Evolutionary conservation across 495 filamentous ascomycete species (phyloP), one percentile per base, ranked within the genome.

Genomic region (Cercophora scortea): DNA sequence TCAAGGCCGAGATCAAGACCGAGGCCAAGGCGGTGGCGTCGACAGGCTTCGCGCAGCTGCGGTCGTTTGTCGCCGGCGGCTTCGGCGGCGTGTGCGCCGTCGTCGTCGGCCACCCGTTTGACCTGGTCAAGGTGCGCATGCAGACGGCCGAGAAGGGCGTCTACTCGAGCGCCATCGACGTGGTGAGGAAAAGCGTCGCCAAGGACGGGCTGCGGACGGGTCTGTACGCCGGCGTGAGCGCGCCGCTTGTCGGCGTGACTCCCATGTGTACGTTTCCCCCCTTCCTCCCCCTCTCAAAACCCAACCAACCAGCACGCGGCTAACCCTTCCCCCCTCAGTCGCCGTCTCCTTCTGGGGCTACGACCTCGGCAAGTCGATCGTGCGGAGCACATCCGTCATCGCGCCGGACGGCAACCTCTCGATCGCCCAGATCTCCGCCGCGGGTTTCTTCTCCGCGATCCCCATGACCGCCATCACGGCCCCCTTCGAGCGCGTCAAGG

Each of bases 341-440:
- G 93, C 93, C 62, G 90, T 98, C 45, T 95, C 90, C 66, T 98
- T 98, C 79, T 98, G 93, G 89, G 93, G 93, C 58, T 99, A 96
- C 71, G 93, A 95, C 67, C 74, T 96, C 49, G 94, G 93, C 71
- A 96, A 99, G 71, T 74, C 79, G 50, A 77, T 99, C 58, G 88
- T 97, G 47, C 78, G 82, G 59, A 72, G 68, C 50, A 68, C 87
- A 54, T 86, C 84, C 41, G 77, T 76, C 7, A 82, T 90, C 32
- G 65, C 81, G 16, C 71, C 86, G 62, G 78, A 85, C 68, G 74
- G 78, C 60, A 74, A 71, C 53, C 84, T 88, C 70, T 85, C 84
- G 17, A 88, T 96, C 63, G 86, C 78, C 19, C 93, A 97, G 68
- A 85, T 94, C 74, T 90, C 89, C 32, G 80, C 87, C 19, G 93